Evolutionary conservation across 2,329 filamentous ascomycete genomes (phyloP).

Genomic region (Trichoderma harzianum): DNA sequence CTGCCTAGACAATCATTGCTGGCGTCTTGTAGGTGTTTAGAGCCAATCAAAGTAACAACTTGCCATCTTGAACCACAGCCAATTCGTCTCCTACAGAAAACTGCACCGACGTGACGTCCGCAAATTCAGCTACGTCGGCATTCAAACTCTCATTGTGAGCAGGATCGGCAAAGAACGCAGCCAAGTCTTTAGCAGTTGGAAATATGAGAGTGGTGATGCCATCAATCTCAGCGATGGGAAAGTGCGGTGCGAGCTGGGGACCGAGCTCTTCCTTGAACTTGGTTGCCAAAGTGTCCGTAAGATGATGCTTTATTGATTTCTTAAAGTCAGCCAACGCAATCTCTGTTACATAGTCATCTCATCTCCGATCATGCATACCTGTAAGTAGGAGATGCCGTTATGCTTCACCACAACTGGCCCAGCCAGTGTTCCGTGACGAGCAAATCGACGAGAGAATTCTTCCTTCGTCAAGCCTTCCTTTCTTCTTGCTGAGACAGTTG

Average conservation of each 20-base stretch:
- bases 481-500: not conserved
- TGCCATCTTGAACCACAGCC: not conserved
- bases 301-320: not conserved
- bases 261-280: conserved; percentile 1
- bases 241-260: not conserved
- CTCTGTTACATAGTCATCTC: not conserved
- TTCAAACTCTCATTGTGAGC: not conserved
- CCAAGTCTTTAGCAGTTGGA: conserved; percentile 3
- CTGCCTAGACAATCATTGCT: too few relatives aligned
- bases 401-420: not conserved
- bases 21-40: too few relatives aligned
- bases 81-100: conserved; percentile 12
- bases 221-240: conserved; percentile 1
- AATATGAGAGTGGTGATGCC: conserved; percentile 7
- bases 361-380: not conserved
- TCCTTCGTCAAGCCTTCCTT: conserved; percentile 9
- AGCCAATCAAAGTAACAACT: not conserved
- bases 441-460: conserved; percentile 14
- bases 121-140: not conserved
- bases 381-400: conserved; percentile 11
- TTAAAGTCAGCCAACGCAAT: not conserved
- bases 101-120: not conserved
- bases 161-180: not conserved
- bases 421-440: not conserved
- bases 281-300: not conserved